Evolutionary conservation across 257 asterid species (phyloP).

Genomic region (Solanum raphanifolium): DNA sequence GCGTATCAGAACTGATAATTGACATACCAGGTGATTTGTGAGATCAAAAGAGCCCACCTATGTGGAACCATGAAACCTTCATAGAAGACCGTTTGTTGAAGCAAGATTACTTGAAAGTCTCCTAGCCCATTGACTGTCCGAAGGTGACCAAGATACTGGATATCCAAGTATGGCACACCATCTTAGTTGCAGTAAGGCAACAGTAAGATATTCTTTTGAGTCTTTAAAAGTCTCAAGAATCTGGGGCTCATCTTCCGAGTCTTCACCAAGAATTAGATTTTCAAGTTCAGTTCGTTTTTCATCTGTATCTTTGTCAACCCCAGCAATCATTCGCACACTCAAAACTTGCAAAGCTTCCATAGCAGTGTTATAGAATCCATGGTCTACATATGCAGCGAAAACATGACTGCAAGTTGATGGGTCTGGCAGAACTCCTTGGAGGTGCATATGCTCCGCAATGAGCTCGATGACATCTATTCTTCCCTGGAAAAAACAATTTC

Average conservation of each 20-base stretch:
- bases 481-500: conserved; percentile 37
- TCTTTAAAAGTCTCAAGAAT: conserved; percentile 42
- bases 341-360: conserved; percentile 83
- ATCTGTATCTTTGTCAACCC: conserved; percentile 26
- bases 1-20: neutral
- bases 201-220: conserved; percentile 26
- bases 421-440: conserved; percentile 62
- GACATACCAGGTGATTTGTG: neutral
- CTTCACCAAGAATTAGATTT: conserved; percentile 43
- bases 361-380: conserved; percentile 51
- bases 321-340: conserved; percentile 77
- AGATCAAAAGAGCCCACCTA: neutral
- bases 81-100: conserved; percentile 7
- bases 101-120: conserved; percentile 38
- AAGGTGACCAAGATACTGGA: conserved; percentile 52
- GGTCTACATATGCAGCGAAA: conserved; percentile 49
- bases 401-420: conserved; percentile 62
- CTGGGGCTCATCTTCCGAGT: conserved; percentile 26
- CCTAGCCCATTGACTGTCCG: conserved; percentile 62
- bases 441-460: conserved; percentile 66
- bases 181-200: conserved; percentile 60
- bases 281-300: conserved; percentile 39
- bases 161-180: conserved; percentile 49
- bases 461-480: conserved; percentile 65
- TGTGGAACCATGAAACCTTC: neutral